phyloP scores from a whole-genome alignment of 352 stramenopile genomes.

The Phytophthora europaea region DNA sequence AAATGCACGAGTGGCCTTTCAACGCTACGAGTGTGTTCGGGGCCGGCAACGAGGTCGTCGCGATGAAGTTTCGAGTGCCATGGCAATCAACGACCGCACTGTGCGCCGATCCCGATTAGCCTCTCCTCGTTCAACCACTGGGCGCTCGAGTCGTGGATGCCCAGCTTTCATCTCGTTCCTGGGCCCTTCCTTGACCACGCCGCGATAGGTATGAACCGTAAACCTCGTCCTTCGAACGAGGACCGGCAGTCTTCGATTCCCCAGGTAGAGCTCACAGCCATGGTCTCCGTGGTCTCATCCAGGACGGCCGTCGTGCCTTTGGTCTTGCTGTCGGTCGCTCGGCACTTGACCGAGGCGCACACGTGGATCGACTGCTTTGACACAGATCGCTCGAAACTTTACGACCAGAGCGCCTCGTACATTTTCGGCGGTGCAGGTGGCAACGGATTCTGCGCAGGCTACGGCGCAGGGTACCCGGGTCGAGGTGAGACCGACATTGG shows the following conservation, averaged over 20 bases:
- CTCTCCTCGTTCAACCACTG: conserved; percentile 16
- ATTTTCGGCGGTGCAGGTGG: conserved; percentile 74
- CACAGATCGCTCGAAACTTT: conserved; percentile 65
- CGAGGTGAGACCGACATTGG: conserved; percentile 64
- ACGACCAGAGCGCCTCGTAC: conserved; percentile 72
- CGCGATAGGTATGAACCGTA: conserved; percentile 3
- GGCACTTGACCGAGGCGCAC: conserved; percentile 46
- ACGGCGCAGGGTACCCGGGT: conserved; percentile 67
- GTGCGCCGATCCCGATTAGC: conserved; percentile 24
- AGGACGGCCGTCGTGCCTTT: conserved; percentile 13
- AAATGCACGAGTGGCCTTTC: conserved; percentile 7
- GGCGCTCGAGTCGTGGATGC: conserved; percentile 7
- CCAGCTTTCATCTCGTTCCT: conserved; percentile 26
- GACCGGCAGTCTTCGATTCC: conserved; percentile 29
- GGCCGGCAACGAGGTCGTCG: conserved; percentile 4
- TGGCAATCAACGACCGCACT: conserved; percentile 23
- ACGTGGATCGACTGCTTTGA: conserved; percentile 71
- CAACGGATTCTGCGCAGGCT: conserved; percentile 74
- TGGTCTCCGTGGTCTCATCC: conserved; percentile 31
- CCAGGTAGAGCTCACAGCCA: conserved; percentile 14
- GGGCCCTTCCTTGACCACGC: conserved; percentile 25
- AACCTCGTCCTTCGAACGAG: conserved; percentile 26
- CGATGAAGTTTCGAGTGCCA: conserved; percentile 13
- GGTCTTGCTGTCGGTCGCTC: conserved; percentile 22
- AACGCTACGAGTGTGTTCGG: conserved; percentile 5